Conservation (phyloP, 1,139 yeast species). For the Suhomyces bokatorum region DNA sequence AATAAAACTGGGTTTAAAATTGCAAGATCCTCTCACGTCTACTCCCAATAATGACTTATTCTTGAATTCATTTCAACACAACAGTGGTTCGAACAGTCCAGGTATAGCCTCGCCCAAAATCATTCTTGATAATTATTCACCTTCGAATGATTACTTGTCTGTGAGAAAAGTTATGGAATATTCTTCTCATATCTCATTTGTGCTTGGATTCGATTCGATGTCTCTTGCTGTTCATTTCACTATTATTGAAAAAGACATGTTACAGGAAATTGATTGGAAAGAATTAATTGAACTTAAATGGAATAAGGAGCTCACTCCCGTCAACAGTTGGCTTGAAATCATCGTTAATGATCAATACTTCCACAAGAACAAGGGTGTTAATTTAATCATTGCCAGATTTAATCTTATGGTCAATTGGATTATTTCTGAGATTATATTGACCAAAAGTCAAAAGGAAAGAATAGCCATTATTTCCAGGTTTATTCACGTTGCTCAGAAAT, state of each 20-base stretch:
- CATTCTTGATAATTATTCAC: constrained; percentile 39
- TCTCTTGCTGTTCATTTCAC: constrained; percentile 80
- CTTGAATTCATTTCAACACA: constrained; percentile 8
- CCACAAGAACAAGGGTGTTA: constrained; percentile 63
- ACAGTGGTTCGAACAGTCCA: constrained; percentile 18
- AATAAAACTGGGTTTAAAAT: constrained; percentile 1
- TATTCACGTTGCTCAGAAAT: constrained; percentile 80
- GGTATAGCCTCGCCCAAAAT: constrained; percentile 31
- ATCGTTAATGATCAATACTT: constrained; percentile 60
- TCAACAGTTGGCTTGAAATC: constrained; percentile 85
- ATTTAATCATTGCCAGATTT: constrained; percentile 83
- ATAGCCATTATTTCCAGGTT: constrained; percentile 72
- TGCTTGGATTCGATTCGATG: constrained; percentile 67
- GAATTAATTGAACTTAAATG: constrained; percentile 79
- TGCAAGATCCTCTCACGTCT: constrained; percentile 15
- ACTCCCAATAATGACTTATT: constrained; percentile 17
- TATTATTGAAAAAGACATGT: constrained; percentile 77
- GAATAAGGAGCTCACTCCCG: constrained; percentile 65
- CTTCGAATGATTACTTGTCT: constrained; percentile 30
- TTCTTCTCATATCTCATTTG: constrained; percentile 71
- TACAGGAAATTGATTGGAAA: constrained; percentile 89
- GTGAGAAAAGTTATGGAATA: constrained; percentile 39
- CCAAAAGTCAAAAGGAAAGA: constrained; percentile 58
- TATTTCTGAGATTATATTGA: constrained; percentile 78
- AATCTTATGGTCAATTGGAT: constrained; percentile 92